Conservation (phyloP, 108 stramenopile species). For the Seminavis robusta region DNA sequence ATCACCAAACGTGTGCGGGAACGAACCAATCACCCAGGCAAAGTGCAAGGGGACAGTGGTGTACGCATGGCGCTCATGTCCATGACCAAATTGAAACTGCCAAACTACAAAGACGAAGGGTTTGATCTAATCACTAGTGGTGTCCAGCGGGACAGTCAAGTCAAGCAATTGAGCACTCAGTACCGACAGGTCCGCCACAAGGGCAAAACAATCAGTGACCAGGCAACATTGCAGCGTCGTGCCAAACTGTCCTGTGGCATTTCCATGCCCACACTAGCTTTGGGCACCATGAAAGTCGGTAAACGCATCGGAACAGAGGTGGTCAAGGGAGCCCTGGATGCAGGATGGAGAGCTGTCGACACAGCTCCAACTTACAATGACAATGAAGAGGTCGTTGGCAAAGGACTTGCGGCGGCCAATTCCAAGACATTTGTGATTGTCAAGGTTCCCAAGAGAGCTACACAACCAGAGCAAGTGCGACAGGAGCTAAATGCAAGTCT, state of each 20-base stretch:
- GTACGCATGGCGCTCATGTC: slow-evolving; percentile 47
- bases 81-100: slow-evolving; percentile 33
- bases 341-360: slow-evolving; percentile 58
- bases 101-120: slow-evolving; percentile 58
- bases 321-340: slow-evolving; percentile 26
- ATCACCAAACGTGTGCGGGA: slow-evolving; percentile 48
- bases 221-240: too few species aligned
- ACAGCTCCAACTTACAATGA: slow-evolving; percentile 86
- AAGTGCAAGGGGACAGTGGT: slow-evolving; percentile 62
- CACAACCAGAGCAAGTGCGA: slow-evolving; percentile 46
- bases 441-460: slow-evolving; percentile 74
- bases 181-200: slow-evolving; percentile 10
- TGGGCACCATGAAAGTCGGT: slow-evolving; percentile 67
- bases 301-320: slow-evolving; percentile 27
- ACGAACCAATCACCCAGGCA: slow-evolving; percentile 74
- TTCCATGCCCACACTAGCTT: slow-evolving; percentile 43
- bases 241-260: not conserved
- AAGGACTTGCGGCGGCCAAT: slow-evolving; percentile 47
- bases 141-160: not conserved
- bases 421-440: slow-evolving; percentile 38
- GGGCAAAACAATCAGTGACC: too few species aligned
- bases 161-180: not conserved
- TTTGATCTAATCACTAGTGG: slow-evolving; percentile 19
- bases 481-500: slow-evolving; percentile 46
- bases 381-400: slow-evolving; percentile 57